phyloP scores from a whole-genome alignment of 2,329 filamentous ascomycete genomes.

The Pseudogymnoascus sp. region DNA sequence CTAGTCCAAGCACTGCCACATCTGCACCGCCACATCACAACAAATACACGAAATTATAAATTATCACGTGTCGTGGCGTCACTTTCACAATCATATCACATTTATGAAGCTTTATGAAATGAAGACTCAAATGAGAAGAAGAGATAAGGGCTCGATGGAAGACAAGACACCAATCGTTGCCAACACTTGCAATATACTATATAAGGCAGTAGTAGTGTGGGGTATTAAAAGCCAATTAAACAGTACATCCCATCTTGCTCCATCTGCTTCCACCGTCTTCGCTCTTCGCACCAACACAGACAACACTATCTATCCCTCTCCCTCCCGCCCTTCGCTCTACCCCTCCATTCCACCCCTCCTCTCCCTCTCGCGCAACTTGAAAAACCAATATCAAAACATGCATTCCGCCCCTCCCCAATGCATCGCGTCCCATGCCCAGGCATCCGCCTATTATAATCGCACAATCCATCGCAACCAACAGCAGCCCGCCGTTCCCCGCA shows the following conservation, averaged over 20 bases:
- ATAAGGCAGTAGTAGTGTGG: slow-evolving; percentile 6
- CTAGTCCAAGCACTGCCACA: background rate
- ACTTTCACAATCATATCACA: background rate
- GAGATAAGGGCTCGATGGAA: background rate
- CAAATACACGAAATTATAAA: background rate
- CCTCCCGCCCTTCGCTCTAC: background rate
- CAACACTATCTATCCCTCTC: background rate
- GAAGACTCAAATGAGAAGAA: background rate
- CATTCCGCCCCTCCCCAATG: slow-evolving; percentile 5
- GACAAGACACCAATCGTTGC: background rate
- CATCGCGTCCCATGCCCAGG: slow-evolving; percentile 7
- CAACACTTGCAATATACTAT: slow-evolving; percentile 8
- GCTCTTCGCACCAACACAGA: background rate
- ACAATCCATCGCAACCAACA: background rate
- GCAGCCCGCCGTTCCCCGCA: background rate
- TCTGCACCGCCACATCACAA: background rate
- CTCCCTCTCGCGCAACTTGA: background rate
- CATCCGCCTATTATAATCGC: slow-evolving; percentile 4
- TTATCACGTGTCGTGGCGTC: background rate
- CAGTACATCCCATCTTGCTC: slow-evolving; percentile 4
- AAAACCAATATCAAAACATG: slow-evolving; percentile 2
- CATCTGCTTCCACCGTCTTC: background rate
- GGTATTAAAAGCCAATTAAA: slow-evolving; percentile 8
- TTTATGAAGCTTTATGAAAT: background rate
- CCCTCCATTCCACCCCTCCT: background rate